Evolutionary conservation across 73 alveolate genomes (phyloP), one percentile per base, ranked within the genome.

Genomic region (Paramecium octaurelia): DNA sequence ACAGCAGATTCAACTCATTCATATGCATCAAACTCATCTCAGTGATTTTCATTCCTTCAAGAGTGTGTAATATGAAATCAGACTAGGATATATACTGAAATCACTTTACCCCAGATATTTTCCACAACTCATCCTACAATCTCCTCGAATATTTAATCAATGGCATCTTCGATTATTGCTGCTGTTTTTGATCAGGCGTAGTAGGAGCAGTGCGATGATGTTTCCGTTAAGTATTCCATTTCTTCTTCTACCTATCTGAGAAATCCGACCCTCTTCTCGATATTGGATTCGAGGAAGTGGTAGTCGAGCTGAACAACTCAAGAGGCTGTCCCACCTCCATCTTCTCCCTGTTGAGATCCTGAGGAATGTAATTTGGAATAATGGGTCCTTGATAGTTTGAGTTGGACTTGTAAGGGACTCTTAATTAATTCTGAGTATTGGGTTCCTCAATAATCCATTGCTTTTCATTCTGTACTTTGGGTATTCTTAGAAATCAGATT

Each of bases 321-420:
- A 75, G 48, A n/a, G 88, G 88, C 38, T 34, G n/a, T 40, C 88
- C 88, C 16, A 36, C 68, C n/a, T 75, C 68, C 68, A 75, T 75
- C 14, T 75, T 75, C 18, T 40, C 34, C 38, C 35, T 29, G 14
- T 75, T 29, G 0, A 36, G 48, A 54, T 54, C 69, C 35, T 75
- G 38, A n/a, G 88, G 59, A 21, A 21, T 34, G 20, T 75, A 75
- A 36, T 2, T 75, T 36, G 88, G 68, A 10, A 75, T 40, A 6
- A 75, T 75, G n/a, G 88, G 88, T 29, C 88, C 88, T 31, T 75
- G 16, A 34, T 34, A 75, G 14, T 75, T 75, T 11, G 84, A 68
- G n/a, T 34, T 34, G 2, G 50, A 31, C 27, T 68, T 68, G n/a
- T 31, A 68, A 14, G 84, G 84, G 4, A 68, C 35, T 54, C 69